Evolutionary conservation across 2,329 filamentous ascomycete species (phyloP).

Genomic region (Pseudogymnoascus sp.): DNA sequence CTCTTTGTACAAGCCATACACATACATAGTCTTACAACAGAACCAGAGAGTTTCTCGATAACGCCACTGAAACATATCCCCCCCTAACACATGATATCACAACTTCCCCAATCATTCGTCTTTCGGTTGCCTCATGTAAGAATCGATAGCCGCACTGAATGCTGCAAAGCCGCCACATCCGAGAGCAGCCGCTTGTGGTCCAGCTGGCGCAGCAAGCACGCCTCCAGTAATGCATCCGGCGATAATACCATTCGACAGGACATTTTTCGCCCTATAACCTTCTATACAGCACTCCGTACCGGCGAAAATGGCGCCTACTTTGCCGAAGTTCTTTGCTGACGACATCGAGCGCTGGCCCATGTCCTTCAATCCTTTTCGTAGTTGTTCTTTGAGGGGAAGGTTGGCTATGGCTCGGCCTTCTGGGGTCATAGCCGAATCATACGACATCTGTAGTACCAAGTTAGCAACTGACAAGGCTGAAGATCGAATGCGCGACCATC

Average conservation of each 20-base stretch:
- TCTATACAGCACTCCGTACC: conserved; percentile 96
- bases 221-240: conserved; percentile 89
- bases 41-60: background rate
- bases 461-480: background rate
- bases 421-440: conserved; percentile 72
- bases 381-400: conserved; percentile 77
- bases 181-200: conserved; percentile 77
- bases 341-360: conserved; percentile 80
- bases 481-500: background rate
- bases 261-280: conserved; percentile 86
- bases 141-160: conserved; percentile 85
- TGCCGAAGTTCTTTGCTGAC: conserved; percentile 88
- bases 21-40: conserved; percentile 7
- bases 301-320: conserved; percentile 81
- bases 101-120: conserved; percentile 32
- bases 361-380: conserved; percentile 80
- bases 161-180: conserved; percentile 92
- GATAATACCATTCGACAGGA: conserved; percentile 75
- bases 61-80: conserved; percentile 1
- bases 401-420: conserved; percentile 38
- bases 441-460: conserved; percentile 65
- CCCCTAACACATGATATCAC: background rate
- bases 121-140: conserved; percentile 73
- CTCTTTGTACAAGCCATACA: conserved; percentile 9
- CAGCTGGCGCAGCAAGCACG: conserved; percentile 74